Evolutionary conservation across 2,329 filamentous ascomycete species (phyloP).

Genomic region (Cercospora brassicicola): DNA sequence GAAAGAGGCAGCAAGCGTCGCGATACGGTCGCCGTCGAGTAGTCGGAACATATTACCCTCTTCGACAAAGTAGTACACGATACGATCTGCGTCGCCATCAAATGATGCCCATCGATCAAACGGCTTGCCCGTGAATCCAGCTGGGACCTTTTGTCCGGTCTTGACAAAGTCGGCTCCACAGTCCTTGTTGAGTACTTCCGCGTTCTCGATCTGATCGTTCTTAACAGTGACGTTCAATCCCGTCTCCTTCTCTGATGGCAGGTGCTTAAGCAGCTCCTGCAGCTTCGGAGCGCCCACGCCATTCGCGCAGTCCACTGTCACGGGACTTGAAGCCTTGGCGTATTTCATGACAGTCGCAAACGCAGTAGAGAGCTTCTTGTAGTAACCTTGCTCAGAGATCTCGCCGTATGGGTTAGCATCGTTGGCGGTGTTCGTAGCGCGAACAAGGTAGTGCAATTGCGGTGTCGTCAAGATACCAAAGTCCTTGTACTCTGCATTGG

Average conservation of each 20-base stretch:
- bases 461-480: constrained; percentile 92
- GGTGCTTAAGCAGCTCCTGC: constrained; percentile 77
- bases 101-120: constrained; percentile 84
- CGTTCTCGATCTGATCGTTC: constrained; percentile 90
- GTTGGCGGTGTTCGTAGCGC: constrained; percentile 88
- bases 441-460: constrained; percentile 95
- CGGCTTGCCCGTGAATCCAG: constrained; percentile 72
- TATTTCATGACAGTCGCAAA: constrained; percentile 81
- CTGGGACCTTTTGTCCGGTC: constrained; percentile 88
- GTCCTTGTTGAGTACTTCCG: constrained; percentile 83
- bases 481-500: constrained; percentile 73
- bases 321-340: constrained; percentile 68
- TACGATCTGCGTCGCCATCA: constrained; percentile 91
- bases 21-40: constrained; percentile 94
- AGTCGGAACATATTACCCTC: constrained; percentile 81
- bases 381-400: constrained; percentile 88
- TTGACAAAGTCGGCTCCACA: constrained; percentile 97
- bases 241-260: constrained; percentile 63
- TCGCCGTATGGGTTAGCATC: constrained; percentile 85
- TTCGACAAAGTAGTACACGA: constrained; percentile 93
- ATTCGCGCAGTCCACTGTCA: constrained; percentile 94
- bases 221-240: constrained; percentile 79
- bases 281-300: constrained; percentile 94
- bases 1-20: constrained; percentile 89
- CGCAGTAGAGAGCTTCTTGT: constrained; percentile 82